Conservation (phyloP, 73 alveolate species). For the Paramecium octaurelia region DNA sequence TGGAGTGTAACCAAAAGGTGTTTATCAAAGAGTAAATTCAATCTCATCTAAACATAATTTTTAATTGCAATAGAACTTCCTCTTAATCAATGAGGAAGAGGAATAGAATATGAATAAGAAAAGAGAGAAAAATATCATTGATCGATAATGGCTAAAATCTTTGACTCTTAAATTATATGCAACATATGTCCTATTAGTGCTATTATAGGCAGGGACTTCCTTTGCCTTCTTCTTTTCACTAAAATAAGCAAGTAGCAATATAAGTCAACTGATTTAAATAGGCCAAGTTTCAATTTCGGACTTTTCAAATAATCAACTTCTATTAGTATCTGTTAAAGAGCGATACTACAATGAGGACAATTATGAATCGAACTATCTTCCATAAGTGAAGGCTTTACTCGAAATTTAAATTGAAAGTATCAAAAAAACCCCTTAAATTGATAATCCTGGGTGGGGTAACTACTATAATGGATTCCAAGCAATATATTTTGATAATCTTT, state of each 20-base stretch:
- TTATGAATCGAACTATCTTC: background rate
- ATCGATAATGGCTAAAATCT: background rate
- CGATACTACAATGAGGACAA: constrained; percentile 2
- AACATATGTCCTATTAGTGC: background rate
- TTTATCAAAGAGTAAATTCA: background rate
- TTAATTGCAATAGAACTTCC: background rate
- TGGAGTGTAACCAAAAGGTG: background rate
- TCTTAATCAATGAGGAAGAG: background rate
- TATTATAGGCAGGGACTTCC: constrained; percentile 2
- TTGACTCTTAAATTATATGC: background rate
- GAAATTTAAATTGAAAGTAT: background rate
- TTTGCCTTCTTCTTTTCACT: background rate
- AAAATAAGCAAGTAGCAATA: background rate
- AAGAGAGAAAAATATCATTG: constrained; percentile 17
- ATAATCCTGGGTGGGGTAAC: background rate
- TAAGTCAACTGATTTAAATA: background rate
- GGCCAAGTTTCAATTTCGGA: background rate
- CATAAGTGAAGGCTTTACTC: background rate
- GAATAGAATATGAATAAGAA: constrained; percentile 37
- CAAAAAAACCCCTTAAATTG: background rate
- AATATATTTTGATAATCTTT: background rate
- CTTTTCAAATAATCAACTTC: background rate
- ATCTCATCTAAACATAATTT: background rate
- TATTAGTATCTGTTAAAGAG: constrained; percentile 5
- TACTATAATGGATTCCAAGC: background rate